Conservation (phyloP, 331 rosid species). For the Spiraea crenata region DNA sequence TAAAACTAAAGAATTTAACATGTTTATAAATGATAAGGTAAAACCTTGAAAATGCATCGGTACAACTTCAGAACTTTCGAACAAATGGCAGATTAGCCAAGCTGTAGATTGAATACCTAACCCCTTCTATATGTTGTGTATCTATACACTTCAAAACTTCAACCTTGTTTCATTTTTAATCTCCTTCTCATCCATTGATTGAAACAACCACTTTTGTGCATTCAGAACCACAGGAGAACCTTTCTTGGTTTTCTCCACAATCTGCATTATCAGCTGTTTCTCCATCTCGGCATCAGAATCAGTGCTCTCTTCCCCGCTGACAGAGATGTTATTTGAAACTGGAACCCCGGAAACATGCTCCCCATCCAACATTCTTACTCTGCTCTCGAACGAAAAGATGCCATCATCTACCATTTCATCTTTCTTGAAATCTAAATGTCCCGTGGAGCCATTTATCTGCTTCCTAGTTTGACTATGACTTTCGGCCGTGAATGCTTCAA, state of each 20-base stretch:
- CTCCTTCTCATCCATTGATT: slow-evolving; percentile 44
- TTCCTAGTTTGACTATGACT: slow-evolving; percentile 17
- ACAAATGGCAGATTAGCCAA: neutral
- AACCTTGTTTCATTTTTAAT: slow-evolving; percentile 15
- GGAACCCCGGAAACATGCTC: slow-evolving; percentile 30
- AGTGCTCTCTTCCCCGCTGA: slow-evolving; percentile 38
- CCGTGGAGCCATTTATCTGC: slow-evolving; percentile 18
- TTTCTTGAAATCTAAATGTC: slow-evolving; percentile 19
- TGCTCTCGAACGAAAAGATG: slow-evolving; percentile 12
- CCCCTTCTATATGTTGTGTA: slow-evolving; percentile 2
- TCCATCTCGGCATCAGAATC: slow-evolving; percentile 61
- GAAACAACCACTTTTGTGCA: slow-evolving; percentile 55
- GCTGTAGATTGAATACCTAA: slow-evolving; percentile 11
- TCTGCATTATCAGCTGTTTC: slow-evolving; percentile 61
- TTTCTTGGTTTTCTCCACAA: slow-evolving; percentile 79
- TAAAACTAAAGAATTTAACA: no score
- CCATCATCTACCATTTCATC: slow-evolving; percentile 24
- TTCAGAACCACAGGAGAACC: slow-evolving; percentile 73
- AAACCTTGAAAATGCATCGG: neutral
- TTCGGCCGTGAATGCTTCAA: slow-evolving; percentile 18
- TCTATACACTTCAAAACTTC: slow-evolving; percentile 25
- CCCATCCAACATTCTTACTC: slow-evolving; percentile 20
- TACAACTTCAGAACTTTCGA: neutral
- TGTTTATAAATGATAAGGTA: neutral
- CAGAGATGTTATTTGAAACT: slow-evolving; percentile 23